Evolutionary conservation across 2,329 filamentous ascomycete species (phyloP), one percentile per base, ranked within the genome.

Genomic region (Trichoderma pleuroti): DNA sequence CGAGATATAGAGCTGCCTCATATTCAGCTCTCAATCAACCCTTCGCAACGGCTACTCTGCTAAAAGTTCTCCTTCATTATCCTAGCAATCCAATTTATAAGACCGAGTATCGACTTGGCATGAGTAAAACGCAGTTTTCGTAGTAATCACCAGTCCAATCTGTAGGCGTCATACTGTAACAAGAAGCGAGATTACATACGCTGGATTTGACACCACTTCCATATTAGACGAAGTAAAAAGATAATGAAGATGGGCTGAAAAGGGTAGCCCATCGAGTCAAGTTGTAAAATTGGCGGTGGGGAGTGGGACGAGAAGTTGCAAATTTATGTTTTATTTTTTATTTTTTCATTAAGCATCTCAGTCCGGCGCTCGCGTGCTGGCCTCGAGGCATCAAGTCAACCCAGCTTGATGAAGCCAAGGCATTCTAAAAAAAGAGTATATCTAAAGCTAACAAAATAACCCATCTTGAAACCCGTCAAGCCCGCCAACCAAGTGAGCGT

Each of bases 61-160:
- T 0, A 46, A n/a, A n/a, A 2, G 3, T 18, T 1, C 0, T 46
- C 18, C 18, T 46, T n/a, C 2, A 10, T n/a, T 1, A 46, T 46
- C 1, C 9, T 5, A 7, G 5, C 5, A 49, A 21, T 21, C 10
- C 10, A 0, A 49, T 21, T 12, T 1, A 11, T 2, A 0, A 11
- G n/a, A 49, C 4, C 10, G 10, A 21, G 10, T 6, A 12, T 21
- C 10, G 1, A 12, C 2, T 3, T 21, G 18, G 9, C 42, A 1
- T 21, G 42, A 12, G 0, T 3, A 49, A 49, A 49, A 0, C 0
- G 1, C n/a, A 21, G 2, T 5, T 0, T 4, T 6, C n/a, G n/a
- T 21, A 49, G 42, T 49, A 49, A 12, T 12, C 18, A 21, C 10
- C 42, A 49, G 42, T 12, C n/a, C n/a, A 49, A 49, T 12, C n/a